Base-by-base conservation (phyloP, 2,329 filamentous ascomycete species). In the Zelopaecilomyces penicillatus region DNA sequence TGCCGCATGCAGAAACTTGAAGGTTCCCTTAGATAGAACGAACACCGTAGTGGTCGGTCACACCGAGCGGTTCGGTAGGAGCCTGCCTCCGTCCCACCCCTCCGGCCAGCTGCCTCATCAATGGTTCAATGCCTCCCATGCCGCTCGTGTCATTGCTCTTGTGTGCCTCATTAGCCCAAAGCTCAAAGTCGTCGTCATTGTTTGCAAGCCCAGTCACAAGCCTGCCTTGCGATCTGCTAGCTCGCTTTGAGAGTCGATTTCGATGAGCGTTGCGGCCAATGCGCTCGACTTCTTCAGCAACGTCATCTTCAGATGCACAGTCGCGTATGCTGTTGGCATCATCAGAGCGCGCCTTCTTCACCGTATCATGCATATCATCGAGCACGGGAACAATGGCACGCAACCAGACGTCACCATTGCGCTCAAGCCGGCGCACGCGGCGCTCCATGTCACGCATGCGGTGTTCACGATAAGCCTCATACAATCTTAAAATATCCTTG, bases 391-490 rank as follows among this genome's bases (percentile, higher is more conserved):
- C 58, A 28, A 76, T 54, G 3, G 70, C 65, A 10, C 65, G 60
- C 36, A 70, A 55, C 65, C 69, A 69, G 3, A 68, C 57, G 34
- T 75, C 70, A 35, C 69, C 66, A 40, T 71, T 69, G 11, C 63
- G 61, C 56, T 76, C 73, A 2, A 76, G 61, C 11, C 63, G 60
- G 5, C 65, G 64, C 9, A 76, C 55, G 1, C 73, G 66, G 8
- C 62, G 62, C 50, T 74, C 71, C 57, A 75, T 68, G 34, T 76
- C 73, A 27, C 62, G 63, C 11, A 71, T 56, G 6, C 65, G 69
- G 19, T 64, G 59, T 46, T 70, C 66, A 7, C 64, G 60, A 29
- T 70, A 64, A 4, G 58, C 60, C 39, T 71, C 65, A 46, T 71
- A 69, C 6, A 64, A 60, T 4, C 57, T 53, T 12, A 65, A 44